Base-by-base conservation (phyloP, 345 rosid genomes). In the Syzygium oleosum region DNA sequence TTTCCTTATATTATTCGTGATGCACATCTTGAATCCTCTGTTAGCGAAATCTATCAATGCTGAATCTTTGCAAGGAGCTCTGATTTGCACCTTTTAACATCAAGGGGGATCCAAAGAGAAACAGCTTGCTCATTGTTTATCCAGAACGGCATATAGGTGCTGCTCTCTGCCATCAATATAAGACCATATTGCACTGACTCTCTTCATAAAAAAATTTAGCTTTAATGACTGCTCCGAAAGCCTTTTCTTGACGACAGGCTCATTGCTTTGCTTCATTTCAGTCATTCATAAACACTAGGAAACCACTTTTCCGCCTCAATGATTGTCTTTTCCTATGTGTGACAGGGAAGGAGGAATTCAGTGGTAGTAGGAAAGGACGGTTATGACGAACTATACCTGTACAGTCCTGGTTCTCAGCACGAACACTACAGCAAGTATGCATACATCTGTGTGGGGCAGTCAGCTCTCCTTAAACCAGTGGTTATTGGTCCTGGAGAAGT, bases 331-430 rank as follows among this genome's bases (percentile, higher is more conserved):
- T 12, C 51, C 23, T 86, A 17, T 29, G 85, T 89, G 88, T 49
- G 88, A 87, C 92, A 97, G 99, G 98, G 99, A 25, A 93, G 96
- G 92, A 94, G 99, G 87, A 96, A 95, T 94, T 96, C 99, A 7
- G 93, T 97, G 54, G 90, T 87, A 31, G 89, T 94, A 63, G 94
- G 95, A 88, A 91, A 98, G 89, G 93, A 91, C 7, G 98, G 98
- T 12, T 95, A 95, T 52, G 91, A 94, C 46, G 99, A 95, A 91
- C 88, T 96, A 68, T 97, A 97, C 88, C 87, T 97, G 85, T 92
- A 91, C 89, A 97, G 99, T 87, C 99, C 99, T 17, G 98, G 99
- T 27, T 95, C 98, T 22, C 90, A 51, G 51, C 92, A 94, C 88
- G 97, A 94, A 87, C 91, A 89, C 88, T 95, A 95, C 73, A 90